Percentiles rank a stretch among this genome's conserved stretches.
Evolutionary conservation across 2,329 filamentous ascomycete genomes (phyloP).

Genomic region (Colletotrichum gloeosporioides): DNA sequence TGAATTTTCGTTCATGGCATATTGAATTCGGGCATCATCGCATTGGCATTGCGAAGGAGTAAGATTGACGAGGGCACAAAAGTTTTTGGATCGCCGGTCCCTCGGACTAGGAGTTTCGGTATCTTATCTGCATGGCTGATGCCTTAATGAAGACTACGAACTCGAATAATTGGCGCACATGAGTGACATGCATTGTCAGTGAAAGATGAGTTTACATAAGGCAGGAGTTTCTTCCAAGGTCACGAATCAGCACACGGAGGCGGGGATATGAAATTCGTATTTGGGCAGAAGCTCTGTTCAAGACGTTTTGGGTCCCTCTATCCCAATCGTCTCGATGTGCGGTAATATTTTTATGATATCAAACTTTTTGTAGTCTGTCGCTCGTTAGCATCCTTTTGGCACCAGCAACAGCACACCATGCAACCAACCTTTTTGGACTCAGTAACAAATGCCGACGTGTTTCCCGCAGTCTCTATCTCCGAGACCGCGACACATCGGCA

Average conservation of each 20-base stretch:
- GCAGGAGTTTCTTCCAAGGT: not conserved
- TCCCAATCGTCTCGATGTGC: not conserved
- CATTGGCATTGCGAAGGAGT: constrained; percentile 3
- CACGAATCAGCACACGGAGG: not conserved
- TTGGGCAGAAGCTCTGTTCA: not conserved
- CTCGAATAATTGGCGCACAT: not conserved
- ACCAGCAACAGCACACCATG: not conserved
- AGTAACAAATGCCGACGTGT: constrained; percentile 13
- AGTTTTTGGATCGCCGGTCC: not conserved
- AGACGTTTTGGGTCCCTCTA: not conserved
- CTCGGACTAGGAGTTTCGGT: not conserved
- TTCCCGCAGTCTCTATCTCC: not conserved
- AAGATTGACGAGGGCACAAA: not conserved
- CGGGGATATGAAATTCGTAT: not conserved
- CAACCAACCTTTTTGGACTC: constrained; percentile 11
- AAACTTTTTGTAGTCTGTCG: not conserved
- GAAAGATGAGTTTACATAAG: not conserved
- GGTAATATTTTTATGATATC: not conserved
- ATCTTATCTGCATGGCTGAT: not conserved
- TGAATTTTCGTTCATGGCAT: not conserved
- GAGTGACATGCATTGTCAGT: not conserved
- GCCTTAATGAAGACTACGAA: constrained; percentile 18
- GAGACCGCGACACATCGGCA: constrained; percentile 16
- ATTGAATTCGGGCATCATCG: not conserved
- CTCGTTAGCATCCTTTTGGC: not conserved